These are phyloP conservation scores for Pseudocohnilembus persalinus DNA, from an alignment of 169 alveolate species.

Conservation along the genomic window DNA sequence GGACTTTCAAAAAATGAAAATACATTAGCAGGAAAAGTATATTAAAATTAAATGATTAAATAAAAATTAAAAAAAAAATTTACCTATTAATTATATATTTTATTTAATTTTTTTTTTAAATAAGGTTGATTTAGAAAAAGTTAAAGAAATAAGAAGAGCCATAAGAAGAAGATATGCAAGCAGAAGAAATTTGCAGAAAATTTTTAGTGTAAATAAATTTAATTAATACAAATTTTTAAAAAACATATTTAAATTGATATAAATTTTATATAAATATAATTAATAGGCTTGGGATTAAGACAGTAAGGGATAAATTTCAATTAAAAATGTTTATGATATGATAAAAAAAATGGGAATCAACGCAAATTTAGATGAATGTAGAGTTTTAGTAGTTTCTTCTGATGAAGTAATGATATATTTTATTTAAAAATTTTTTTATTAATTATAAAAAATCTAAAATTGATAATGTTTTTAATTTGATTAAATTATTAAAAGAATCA, in stretches of 20 bases:
- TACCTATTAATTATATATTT: too few species aligned
- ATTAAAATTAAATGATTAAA: too few species aligned
- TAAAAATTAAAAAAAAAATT: too few species aligned
- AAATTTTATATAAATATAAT: neutral
- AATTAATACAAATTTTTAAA: neutral
- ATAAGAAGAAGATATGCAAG: slow-evolving; percentile 81
- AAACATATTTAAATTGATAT: slow-evolving; percentile 1
- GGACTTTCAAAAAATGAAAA: slow-evolving; percentile 54
- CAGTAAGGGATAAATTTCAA: slow-evolving; percentile 56
- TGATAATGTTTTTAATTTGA: too few species aligned
- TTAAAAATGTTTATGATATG: slow-evolving; percentile 67
- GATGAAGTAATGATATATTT: slow-evolving; percentile 41
- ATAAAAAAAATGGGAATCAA: slow-evolving; percentile 79
- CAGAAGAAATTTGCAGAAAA: slow-evolving; percentile 68
- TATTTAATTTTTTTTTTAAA: too few species aligned
- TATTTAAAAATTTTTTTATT: too few species aligned
- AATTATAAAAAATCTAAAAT: too few species aligned
- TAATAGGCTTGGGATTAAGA: slow-evolving; percentile 59
- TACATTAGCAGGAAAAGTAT: slow-evolving; percentile 67
- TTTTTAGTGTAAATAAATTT: slow-evolving; percentile 49
- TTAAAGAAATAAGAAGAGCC: slow-evolving; percentile 80
- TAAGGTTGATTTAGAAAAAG: slow-evolving; percentile 77
- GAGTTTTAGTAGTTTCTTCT: slow-evolving; percentile 74
- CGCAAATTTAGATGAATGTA: slow-evolving; percentile 77
- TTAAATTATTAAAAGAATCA: slow-evolving; percentile 28